phyloP scores from a whole-genome alignment of 345 rosid species.

The Bruguiera sexangula region DNA sequence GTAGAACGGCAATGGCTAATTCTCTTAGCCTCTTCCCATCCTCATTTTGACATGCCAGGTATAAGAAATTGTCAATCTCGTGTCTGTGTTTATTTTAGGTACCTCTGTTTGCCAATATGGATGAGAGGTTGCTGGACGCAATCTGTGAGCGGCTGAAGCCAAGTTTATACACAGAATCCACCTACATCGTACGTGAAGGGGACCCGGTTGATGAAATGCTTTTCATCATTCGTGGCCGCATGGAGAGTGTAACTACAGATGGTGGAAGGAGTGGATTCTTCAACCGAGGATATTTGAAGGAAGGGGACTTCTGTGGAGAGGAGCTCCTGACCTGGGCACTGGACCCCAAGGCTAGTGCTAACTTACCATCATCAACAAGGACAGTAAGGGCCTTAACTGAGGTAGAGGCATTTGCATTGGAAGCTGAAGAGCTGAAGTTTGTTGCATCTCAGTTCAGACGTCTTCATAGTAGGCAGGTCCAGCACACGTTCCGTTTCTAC shows the following conservation, averaged over 20 bases:
- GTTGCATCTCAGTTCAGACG: conserved; percentile 86
- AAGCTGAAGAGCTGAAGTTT: conserved; percentile 82
- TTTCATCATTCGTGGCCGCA: conserved; percentile 71
- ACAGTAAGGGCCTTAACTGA: conserved; percentile 65
- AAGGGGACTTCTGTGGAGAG: conserved; percentile 78
- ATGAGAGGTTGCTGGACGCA: conserved; percentile 75
- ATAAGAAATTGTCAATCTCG: not conserved
- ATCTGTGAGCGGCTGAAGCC: conserved; percentile 90
- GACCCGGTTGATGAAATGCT: conserved; percentile 91
- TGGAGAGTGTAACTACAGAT: conserved; percentile 86
- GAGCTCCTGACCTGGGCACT: conserved; percentile 80
- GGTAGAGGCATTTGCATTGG: conserved; percentile 84
- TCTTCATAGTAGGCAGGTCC: conserved; percentile 80
- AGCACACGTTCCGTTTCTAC: conserved; percentile 82
- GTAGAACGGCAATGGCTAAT: too few relatives aligned
- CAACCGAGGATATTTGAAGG: conserved; percentile 65
- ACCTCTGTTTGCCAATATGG: conserved; percentile 84
- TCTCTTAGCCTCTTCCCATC: too few relatives aligned
- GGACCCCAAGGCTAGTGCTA: conserved; percentile 60
- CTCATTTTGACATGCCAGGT: too few relatives aligned
- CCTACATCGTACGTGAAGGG: conserved; percentile 75
- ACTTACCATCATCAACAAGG: conserved; percentile 62
- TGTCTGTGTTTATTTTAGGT: conserved; percentile 38
- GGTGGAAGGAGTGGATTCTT: conserved; percentile 88
- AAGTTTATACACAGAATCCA: conserved; percentile 64